These are phyloP conservation scores for Chytriomyces sp. DNA, from an alignment of 192 early-diverging fungal genomes.

Conservation along the genomic window DNA sequence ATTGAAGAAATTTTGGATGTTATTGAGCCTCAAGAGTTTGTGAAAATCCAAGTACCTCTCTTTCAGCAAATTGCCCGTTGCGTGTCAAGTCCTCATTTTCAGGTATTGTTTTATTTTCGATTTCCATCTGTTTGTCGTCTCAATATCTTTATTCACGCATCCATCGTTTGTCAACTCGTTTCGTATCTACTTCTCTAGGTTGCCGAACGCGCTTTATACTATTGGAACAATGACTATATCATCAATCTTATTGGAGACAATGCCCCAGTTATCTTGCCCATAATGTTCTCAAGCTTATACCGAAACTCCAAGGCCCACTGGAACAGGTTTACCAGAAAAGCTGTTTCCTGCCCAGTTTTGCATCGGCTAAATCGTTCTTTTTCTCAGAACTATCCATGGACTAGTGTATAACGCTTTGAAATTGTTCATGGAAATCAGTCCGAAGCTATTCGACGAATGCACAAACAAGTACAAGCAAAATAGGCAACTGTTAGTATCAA, in stretches of 20 bases:
- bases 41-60: constrained; percentile 85
- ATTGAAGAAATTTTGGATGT: constrained; percentile 97
- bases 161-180: not conserved
- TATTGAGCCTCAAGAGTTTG: constrained; percentile 90
- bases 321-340: constrained; percentile 73
- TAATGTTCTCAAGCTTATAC: constrained; percentile 94
- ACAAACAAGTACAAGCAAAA: constrained; percentile 89
- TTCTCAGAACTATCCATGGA: constrained; percentile 88
- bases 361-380: not conserved
- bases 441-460: constrained; percentile 95
- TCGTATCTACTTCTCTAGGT: constrained; percentile 58
- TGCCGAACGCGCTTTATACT: constrained; percentile 96
- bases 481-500: constrained; percentile 74
- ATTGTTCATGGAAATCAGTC: constrained; percentile 95
- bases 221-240: constrained; percentile 99
- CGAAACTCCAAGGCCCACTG: constrained; percentile 96
- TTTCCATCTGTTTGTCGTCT: not conserved
- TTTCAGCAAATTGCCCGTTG: constrained; percentile 93
- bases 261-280: constrained; percentile 87
- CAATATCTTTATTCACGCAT: no score
- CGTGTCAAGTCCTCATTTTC: constrained; percentile 97
- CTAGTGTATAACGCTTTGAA: constrained; percentile 97
- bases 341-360: not conserved
- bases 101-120: constrained; percentile 57
- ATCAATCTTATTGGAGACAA: constrained; percentile 95